Evolutionary conservation across 768 basidiomycete species (phyloP).

Genomic region (Suillus americanus): DNA sequence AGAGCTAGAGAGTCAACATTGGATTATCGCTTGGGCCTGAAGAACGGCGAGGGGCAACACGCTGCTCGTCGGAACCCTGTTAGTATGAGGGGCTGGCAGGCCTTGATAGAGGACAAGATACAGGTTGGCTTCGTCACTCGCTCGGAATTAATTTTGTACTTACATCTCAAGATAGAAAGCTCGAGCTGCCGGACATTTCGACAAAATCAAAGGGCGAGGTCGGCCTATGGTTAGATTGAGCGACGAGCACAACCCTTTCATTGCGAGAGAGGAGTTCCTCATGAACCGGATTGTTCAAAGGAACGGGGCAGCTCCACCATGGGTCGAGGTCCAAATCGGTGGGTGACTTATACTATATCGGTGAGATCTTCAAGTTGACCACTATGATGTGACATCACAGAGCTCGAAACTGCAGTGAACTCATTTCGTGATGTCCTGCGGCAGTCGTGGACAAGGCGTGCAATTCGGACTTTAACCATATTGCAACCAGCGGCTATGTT

Average conservation of each 20-base stretch:
- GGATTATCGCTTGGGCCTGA: constrained; percentile 70
- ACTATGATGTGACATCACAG: constrained; percentile 33
- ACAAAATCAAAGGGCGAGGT: constrained; percentile 67
- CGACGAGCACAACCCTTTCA: constrained; percentile 61
- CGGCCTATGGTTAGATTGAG: constrained; percentile 43
- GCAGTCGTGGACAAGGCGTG: constrained; percentile 75
- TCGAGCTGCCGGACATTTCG: constrained; percentile 65
- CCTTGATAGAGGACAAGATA: constrained; percentile 75
- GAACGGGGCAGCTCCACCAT: constrained; percentile 82
- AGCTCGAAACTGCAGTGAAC: constrained; percentile 61
- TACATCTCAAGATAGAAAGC: constrained; percentile 48
- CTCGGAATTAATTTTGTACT: not conserved
- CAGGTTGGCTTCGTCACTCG: constrained; percentile 47
- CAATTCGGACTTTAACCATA: constrained; percentile 58
- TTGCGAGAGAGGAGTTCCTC: constrained; percentile 75
- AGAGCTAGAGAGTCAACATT: constrained; percentile 70
- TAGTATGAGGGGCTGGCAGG: constrained; percentile 71
- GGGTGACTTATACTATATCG: constrained; percentile 16
- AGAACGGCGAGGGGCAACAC: not conserved
- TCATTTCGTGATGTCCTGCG: constrained; percentile 66
- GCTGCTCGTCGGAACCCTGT: constrained; percentile 51
- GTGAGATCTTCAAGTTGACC: constrained; percentile 4
- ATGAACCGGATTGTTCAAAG: constrained; percentile 85
- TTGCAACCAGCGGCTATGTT: constrained; percentile 40
- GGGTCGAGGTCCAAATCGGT: constrained; percentile 83